Evolutionary conservation across 257 asterid genomes (phyloP).

Genomic region (Verbena officinalis): DNA sequence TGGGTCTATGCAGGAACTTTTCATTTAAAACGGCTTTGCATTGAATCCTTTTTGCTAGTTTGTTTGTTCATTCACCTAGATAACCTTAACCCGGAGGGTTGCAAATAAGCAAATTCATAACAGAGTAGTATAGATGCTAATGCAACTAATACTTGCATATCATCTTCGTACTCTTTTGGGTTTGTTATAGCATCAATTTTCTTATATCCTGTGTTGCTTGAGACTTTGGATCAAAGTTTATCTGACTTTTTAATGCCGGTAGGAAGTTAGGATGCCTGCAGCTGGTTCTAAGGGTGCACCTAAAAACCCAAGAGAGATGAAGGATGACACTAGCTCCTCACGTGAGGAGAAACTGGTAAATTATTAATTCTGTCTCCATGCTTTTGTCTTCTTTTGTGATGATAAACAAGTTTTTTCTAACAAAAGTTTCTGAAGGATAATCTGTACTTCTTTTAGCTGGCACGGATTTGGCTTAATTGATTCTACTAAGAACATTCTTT

Average conservation of each 20-base stretch:
- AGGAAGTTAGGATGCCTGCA: constrained; percentile 98
- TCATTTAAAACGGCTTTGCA: constrained; percentile 1
- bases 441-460: not conserved
- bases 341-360: constrained; percentile 93
- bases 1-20: not conserved
- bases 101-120: not conserved
- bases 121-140: constrained; percentile 17
- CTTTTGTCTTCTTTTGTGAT: not conserved
- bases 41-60: not conserved
- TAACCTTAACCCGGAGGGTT: not conserved
- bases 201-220: constrained; percentile 20
- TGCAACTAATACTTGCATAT: not conserved
- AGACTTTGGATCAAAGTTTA: constrained; percentile 16
- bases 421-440: not conserved
- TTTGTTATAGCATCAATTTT: constrained; percentile 7
- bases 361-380: constrained; percentile 21
- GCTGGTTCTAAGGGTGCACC: constrained; percentile 84
- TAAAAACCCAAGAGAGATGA: constrained; percentile 79
- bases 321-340: constrained; percentile 77
- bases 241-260: constrained; percentile 37
- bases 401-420: constrained; percentile 5
- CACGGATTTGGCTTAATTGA: constrained; percentile 8
- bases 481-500: not conserved
- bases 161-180: constrained; percentile 5
- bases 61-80: not conserved